These are phyloP conservation scores for Perkinsus olseni DNA, from an alignment of 169 alveolate species.

Conservation along the genomic window DNA sequence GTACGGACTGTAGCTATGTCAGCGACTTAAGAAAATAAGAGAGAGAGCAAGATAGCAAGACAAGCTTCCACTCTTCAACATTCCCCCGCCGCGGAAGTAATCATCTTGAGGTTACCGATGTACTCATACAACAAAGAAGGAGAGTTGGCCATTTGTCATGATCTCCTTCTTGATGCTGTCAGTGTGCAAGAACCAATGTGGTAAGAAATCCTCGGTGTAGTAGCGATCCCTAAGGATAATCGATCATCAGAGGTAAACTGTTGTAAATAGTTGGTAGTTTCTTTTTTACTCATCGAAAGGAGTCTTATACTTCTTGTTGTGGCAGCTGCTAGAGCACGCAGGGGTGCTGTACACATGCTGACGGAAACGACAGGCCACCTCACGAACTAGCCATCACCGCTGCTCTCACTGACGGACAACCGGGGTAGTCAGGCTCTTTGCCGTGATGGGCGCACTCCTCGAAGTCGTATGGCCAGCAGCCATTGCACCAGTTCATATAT, in stretches of 20 bases:
- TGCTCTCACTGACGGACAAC: not conserved
- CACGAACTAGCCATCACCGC: not conserved
- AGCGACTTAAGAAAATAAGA: too few relatives aligned
- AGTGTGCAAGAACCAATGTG: not conserved
- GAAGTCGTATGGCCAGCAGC: constrained; percentile 37
- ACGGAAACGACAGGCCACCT: not conserved
- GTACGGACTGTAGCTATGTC: too few relatives aligned
- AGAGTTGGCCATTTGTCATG: not conserved
- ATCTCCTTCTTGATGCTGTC: not conserved
- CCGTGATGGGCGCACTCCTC: constrained; percentile 30
- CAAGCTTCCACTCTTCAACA: too few relatives aligned
- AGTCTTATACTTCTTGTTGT: not conserved
- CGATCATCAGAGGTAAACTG: not conserved
- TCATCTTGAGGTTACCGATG: too few relatives aligned
- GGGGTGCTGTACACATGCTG: not conserved
- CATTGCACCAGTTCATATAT: constrained; percentile 15
- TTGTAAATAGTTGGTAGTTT: not conserved
- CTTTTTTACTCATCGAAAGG: not conserved
- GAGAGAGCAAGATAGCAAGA: too few relatives aligned
- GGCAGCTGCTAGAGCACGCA: not conserved
- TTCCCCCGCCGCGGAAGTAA: too few relatives aligned
- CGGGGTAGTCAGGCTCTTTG: not conserved
- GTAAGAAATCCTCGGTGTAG: not conserved
- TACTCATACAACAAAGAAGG: too few relatives aligned
- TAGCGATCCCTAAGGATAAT: not conserved